Evolutionary conservation across 2,329 filamentous ascomycete species (phyloP).

Genomic region (Paecilomyces formosus): DNA sequence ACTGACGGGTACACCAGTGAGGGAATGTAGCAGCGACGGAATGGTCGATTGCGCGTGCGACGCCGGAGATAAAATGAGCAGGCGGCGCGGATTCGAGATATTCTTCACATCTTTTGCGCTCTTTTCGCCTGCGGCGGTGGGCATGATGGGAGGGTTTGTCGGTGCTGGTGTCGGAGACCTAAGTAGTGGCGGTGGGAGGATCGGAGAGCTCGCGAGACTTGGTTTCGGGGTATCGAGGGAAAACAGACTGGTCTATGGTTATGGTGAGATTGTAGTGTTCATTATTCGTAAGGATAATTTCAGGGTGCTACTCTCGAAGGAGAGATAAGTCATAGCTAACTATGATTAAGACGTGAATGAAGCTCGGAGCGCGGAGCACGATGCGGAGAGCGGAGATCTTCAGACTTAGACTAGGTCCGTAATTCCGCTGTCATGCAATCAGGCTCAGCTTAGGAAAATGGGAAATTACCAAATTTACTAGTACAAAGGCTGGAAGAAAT

Average conservation of each 20-base stretch:
- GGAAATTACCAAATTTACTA: not conserved
- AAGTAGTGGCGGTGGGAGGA: not conserved
- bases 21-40: constrained; percentile 26
- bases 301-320: not conserved
- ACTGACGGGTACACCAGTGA: constrained; percentile 25
- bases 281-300: not conserved
- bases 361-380: not conserved
- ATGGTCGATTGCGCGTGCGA: constrained; percentile 27
- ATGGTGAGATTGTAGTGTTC: not conserved
- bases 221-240: not conserved
- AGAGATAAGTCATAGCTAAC: not conserved
- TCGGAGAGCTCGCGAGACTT: not conserved
- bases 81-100: constrained; percentile 33
- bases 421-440: not conserved
- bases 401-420: not conserved
- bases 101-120: constrained; percentile 6
- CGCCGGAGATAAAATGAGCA: constrained; percentile 33
- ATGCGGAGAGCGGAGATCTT: not conserved
- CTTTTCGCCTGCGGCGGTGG: constrained; percentile 5
- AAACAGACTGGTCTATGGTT: too few species aligned
- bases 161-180: not conserved
- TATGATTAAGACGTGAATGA: not conserved
- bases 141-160: not conserved
- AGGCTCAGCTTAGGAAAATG: not conserved
- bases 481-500: not conserved